These are phyloP conservation scores for Neltuma alba DNA, from an alignment of 306 rosid species.

Conservation along the genomic window DNA sequence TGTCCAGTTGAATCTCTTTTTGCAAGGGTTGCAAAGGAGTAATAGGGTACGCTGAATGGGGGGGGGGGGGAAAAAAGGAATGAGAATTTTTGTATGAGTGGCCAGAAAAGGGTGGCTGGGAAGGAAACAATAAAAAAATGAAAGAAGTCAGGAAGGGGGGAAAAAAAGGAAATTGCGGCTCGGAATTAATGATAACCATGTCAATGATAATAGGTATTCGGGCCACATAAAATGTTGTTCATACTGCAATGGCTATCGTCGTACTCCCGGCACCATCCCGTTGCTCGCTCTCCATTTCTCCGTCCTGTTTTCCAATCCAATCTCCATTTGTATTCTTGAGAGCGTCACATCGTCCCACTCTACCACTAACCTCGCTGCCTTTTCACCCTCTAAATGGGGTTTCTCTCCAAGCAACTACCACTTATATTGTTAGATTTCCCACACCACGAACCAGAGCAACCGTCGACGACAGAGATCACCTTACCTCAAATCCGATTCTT, in stretches of 20 bases:
- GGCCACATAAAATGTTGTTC: background rate
- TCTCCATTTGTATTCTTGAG: constrained; percentile 27
- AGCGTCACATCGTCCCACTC: constrained; percentile 30
- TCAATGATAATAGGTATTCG: background rate
- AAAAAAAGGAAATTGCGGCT: background rate
- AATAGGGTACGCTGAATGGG: no score
- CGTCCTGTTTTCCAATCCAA: constrained; percentile 35
- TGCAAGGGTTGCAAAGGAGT: no score
- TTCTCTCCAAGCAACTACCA: constrained; percentile 32
- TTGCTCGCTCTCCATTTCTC: background rate
- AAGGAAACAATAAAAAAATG: no score
- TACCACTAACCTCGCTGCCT: background rate
- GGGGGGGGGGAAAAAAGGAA: no score
- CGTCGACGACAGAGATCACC: constrained; percentile 57
- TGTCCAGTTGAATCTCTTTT: no score
- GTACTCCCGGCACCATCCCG: background rate
- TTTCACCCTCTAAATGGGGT: constrained; percentile 34
- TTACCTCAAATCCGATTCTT: constrained; percentile 49
- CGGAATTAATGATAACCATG: background rate
- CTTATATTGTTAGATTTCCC: constrained; percentile 32
- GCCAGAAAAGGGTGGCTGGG: no score
- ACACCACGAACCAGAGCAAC: constrained; percentile 19
- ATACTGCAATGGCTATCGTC: background rate
- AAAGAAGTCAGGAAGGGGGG: no score
- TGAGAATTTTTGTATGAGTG: no score